Base-by-base conservation (phyloP, 2,329 filamentous ascomycete genomes). In the Apiospora arundinis region DNA sequence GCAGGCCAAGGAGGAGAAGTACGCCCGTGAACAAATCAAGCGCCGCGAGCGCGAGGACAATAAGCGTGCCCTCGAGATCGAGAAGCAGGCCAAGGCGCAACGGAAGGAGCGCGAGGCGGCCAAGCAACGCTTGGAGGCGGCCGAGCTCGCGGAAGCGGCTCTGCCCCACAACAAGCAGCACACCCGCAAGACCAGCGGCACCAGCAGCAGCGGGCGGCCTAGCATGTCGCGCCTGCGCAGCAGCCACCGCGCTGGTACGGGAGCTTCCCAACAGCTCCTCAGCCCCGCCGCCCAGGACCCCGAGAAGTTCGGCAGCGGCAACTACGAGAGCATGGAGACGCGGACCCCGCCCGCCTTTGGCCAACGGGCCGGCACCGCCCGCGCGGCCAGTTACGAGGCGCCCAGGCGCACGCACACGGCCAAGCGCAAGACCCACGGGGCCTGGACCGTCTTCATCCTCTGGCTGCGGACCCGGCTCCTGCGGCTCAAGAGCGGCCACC, bases 371-470 rank as follows among this genome's bases (percentile, higher is more conserved):
- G 79, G 79, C 11, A 75, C 77, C 18, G 83, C 85, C 23, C 82
- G 85, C 23, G 82, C 84, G 2, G 82, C 85, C 23, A 80, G 80
- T 18, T 87, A 88, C 71, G 80, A 84, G 70, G 80, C 80, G 18
- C 70, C 79, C 9, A 78, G 80, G 48, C 82, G 87, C 71, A 81
- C 81, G 71, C 85, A 81, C 75, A 83, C 83, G 9, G 84, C 88
- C 71, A 92, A 91, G 82, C 85, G 84, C 75, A 89, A 87, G 81
- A 92, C 89, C 1, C 88, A 88, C 73, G 84, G 87, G 73, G 85
- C 89, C 49, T 92, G 90, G 89, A 90, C 87, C 9, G 86, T 85
- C 28, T 91, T 92, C 75, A 83, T 92, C 68, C 83, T 92, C 70
- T 92, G 90, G 90, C 78, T 92, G 37, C 84, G 89, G 72, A 92